Conservation (phyloP, 768 basidiomycete species). For the Cystofilobasidium capitatum region DNA sequence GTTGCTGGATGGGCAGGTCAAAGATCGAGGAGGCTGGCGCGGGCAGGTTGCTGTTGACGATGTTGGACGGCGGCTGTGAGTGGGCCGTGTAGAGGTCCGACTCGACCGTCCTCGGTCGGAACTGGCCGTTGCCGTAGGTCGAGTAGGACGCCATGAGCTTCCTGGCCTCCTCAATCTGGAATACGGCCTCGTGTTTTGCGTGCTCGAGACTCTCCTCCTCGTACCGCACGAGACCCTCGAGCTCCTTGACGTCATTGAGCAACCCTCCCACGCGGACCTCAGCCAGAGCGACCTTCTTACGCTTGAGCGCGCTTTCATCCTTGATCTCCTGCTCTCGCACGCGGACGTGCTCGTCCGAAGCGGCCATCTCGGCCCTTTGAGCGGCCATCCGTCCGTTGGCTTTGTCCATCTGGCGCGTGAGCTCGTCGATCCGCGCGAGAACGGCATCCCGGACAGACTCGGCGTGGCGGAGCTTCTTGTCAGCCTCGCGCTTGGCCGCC, state of each 20-base stretch:
- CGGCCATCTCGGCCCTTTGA: slow-evolving; percentile 42
- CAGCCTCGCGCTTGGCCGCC: slow-evolving; percentile 66
- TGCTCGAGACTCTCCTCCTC: slow-evolving; percentile 53
- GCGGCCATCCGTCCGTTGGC: slow-evolving; percentile 36
- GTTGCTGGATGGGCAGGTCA: slow-evolving; percentile 21
- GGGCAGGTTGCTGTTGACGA: slow-evolving; percentile 6
- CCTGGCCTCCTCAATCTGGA: slow-evolving; percentile 13
- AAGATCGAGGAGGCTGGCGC: slow-evolving; percentile 9
- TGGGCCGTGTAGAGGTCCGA: slow-evolving; percentile 16
- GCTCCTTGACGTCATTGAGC: slow-evolving; percentile 56
- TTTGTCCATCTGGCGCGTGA: slow-evolving; percentile 33
- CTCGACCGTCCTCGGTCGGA: slow-evolving; percentile 18
- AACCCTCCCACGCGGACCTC: slow-evolving; percentile 53
- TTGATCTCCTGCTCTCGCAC: slow-evolving; percentile 45
- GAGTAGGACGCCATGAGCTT: slow-evolving; percentile 1
- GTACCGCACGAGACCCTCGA: slow-evolving; percentile 60
- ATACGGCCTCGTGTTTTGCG: slow-evolving; percentile 48
- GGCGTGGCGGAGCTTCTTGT: slow-evolving; percentile 71
- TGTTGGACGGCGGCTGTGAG: slow-evolving; percentile 4
- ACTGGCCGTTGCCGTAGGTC: slow-evolving; percentile 1
- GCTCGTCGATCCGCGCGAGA: slow-evolving; percentile 31
- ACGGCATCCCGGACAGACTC: slow-evolving; percentile 54
- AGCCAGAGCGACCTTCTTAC: slow-evolving; percentile 46
- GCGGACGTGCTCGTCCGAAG: slow-evolving; percentile 54
- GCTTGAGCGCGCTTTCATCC: slow-evolving; percentile 45